Evolutionary conservation across 2,329 filamentous ascomycete species (phyloP), one percentile per base, ranked within the genome.

Genomic region (Alternaria gansuensis): DNA sequence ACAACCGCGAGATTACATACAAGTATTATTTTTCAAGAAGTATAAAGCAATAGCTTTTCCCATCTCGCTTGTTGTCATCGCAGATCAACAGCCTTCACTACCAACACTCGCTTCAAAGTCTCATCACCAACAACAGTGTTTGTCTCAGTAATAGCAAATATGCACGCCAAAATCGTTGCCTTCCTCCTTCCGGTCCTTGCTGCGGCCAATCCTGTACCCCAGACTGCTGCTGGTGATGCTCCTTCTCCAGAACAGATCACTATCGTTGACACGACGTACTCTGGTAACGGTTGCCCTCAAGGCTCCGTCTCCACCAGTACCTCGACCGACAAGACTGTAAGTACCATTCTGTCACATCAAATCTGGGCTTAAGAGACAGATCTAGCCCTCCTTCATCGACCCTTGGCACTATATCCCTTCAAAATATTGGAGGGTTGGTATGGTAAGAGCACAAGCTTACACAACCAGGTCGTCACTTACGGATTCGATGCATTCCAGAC

Each of bases 401-500:
- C 56, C 53, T 7, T 55, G 17, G 10, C 45, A 50, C 28, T 58
- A n/a, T 14, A 39, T 41, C 4, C 33, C 37, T 23, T 41, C 48
- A 34, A 55, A 39, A 29, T 10, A 17, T 11, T 43, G 43, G 37
- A 53, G 29, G 39, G 24, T 44, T 10, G 28, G 23, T 36, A 49
- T 43, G 33, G 55, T 52, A 46, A 49, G 54, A 45, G 46, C 31
- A 36, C 48, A 2, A 21, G 51, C 54, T 40, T 6, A 36, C 39
- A 24, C 26, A n/a, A 33, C 13, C 17, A 75, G 72, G 69, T 75
- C 51, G 69, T 75, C 52, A 75, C 73, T 39, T 75, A 72, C 54
- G 72, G 72, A 48, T 75, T 75, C 63, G 72, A 75, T 57, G 50
- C 60, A 37, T 76, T 75, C 67, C 72, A 75, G 57, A 73, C 74